Conservation (phyloP, 2,329 filamentous ascomycete genomes). For the Aspergillus neotritici region DNA sequence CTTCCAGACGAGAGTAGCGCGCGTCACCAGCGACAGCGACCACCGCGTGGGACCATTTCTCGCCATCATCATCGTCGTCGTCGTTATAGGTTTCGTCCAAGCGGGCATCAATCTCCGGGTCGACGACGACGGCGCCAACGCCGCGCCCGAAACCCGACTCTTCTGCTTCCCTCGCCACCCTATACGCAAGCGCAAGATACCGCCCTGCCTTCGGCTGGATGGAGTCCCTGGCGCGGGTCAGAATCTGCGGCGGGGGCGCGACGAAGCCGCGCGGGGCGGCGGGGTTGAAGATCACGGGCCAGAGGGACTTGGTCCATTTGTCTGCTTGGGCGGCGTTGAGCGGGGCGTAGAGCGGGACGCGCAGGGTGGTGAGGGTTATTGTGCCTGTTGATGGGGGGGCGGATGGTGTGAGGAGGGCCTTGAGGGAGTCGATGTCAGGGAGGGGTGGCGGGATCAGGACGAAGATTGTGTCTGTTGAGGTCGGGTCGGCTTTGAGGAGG, state of each 20-base stretch:
- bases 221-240: slow-evolving; percentile 29
- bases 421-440: slow-evolving; percentile 30
- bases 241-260: slow-evolving; percentile 37
- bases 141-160: slow-evolving; percentile 33
- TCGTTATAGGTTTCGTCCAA: slow-evolving; percentile 13
- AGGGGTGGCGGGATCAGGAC: slow-evolving; percentile 39
- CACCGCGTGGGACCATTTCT: slow-evolving; percentile 31
- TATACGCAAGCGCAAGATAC: slow-evolving; percentile 37
- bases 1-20: slow-evolving; percentile 29
- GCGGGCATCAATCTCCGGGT: slow-evolving; percentile 32
- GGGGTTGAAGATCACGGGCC: slow-evolving; percentile 43
- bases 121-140: slow-evolving; percentile 43
- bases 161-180: slow-evolving; percentile 36
- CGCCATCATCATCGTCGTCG: slow-evolving; percentile 19
- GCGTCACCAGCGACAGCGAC: slow-evolving; percentile 43
- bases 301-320: slow-evolving; percentile 37
- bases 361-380: slow-evolving; percentile 28
- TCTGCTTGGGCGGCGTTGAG: slow-evolving; percentile 37
- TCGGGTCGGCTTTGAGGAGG: slow-evolving; percentile 15
- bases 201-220: slow-evolving; percentile 34
- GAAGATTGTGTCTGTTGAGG: slow-evolving; percentile 32
- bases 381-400: slow-evolving; percentile 17
- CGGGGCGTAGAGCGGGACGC: slow-evolving; percentile 40
- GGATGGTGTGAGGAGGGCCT: slow-evolving; percentile 35
- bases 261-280: slow-evolving; percentile 39